phyloP scores from a whole-genome alignment of 208 protist species.

The Wallacemonas collosoma region DNA sequence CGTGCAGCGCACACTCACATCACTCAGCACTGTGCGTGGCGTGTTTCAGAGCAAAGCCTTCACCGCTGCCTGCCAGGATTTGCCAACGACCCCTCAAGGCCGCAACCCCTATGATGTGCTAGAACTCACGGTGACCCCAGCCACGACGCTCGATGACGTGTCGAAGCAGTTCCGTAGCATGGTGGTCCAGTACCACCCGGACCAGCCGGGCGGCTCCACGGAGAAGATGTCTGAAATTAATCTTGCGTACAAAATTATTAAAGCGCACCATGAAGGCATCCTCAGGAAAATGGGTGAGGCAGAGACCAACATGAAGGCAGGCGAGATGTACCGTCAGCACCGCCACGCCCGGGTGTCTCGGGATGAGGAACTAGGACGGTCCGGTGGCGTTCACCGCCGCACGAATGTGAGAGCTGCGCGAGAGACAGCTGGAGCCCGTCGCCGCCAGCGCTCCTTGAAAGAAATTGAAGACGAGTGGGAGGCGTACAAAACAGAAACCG shows the following conservation, averaged over 20 bases:
- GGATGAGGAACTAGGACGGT: conserved; percentile 80
- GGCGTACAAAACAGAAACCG: conserved; percentile 71
- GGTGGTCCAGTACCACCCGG: conserved; percentile 87
- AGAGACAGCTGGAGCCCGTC: conserved; percentile 24
- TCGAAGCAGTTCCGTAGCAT: conserved; percentile 87
- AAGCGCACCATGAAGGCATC: conserved; percentile 78
- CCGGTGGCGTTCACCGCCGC: conserved; percentile 73
- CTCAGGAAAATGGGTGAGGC: conserved; percentile 68
- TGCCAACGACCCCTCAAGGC: conserved; percentile 83
- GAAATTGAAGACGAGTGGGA: conserved; percentile 81
- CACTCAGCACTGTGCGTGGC: conserved; percentile 26
- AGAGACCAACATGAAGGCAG: conserved; percentile 57
- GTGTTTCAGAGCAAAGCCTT: conserved; percentile 87
- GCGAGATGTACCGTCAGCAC: conserved; percentile 66
- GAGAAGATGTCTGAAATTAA: conserved; percentile 92
- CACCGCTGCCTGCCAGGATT: conserved; percentile 61
- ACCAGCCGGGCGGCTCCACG: conserved; percentile 87
- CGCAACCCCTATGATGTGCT: conserved; percentile 92
- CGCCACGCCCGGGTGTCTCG: conserved; percentile 54
- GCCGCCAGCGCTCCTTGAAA: conserved; percentile 54
- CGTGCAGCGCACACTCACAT: not conserved
- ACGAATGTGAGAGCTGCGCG: conserved; percentile 45
- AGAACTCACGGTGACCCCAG: conserved; percentile 71
- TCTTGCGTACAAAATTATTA: conserved; percentile 87
- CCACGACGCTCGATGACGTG: conserved; percentile 80